These are phyloP conservation scores for Pichia paraexigua DNA, from an alignment of 805 yeast genomes.

Conservation along the genomic window DNA sequence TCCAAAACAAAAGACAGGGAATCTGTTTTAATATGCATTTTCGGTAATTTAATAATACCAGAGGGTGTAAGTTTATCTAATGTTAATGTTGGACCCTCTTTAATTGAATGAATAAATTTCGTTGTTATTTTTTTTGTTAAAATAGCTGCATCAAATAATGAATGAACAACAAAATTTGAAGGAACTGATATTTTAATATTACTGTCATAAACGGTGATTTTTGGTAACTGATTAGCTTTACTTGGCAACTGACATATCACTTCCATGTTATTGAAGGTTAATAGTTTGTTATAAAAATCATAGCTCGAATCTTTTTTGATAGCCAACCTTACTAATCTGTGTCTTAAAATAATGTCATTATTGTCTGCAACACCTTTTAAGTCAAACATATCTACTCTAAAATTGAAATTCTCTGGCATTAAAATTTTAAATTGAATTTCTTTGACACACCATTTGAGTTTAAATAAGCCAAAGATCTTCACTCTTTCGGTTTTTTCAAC, in stretches of 20 bases:
- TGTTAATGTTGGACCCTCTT: constrained; percentile 14
- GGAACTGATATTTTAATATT: constrained; percentile 55
- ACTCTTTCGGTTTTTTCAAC: neutral
- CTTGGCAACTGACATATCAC: constrained; percentile 8
- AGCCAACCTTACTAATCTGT: constrained; percentile 7
- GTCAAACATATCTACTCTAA: constrained; percentile 38
- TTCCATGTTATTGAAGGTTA: constrained; percentile 9
- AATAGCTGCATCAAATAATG: constrained; percentile 71
- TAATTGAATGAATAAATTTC: constrained; percentile 49
- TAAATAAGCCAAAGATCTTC: neutral
- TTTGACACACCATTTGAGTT: constrained; percentile 4
- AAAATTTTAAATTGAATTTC: constrained; percentile 18
- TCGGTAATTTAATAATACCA: constrained; percentile 30
- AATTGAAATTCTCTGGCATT: constrained; percentile 43
- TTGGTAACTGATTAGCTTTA: neutral
- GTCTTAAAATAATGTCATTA: constrained; percentile 7
- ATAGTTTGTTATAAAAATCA: constrained; percentile 4
- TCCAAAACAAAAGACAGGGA: constrained; percentile 43
- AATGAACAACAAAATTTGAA: constrained; percentile 63
- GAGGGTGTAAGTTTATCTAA: constrained; percentile 2
- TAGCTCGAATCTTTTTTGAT: constrained; percentile 5
- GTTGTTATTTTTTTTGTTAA: constrained; percentile 57
- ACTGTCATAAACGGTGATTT: constrained; percentile 20
- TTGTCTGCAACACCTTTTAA: constrained; percentile 12
- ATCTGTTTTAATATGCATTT: constrained; percentile 34